These are phyloP conservation scores for Arachnopeziza araneosa DNA, from an alignment of 2,329 filamentous ascomycete species.

Conservation along the genomic window DNA sequence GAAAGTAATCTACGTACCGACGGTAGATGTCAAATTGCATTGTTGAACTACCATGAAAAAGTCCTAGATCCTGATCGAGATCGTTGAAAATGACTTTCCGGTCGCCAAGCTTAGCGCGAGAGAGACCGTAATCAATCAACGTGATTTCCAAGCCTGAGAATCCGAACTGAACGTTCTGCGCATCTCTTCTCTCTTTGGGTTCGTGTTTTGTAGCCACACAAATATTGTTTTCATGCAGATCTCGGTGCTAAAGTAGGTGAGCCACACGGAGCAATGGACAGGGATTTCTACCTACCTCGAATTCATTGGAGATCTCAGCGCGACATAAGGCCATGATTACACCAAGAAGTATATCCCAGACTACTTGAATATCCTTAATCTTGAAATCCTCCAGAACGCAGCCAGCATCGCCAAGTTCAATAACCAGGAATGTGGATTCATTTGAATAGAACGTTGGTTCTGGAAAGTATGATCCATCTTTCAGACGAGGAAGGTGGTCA, in stretches of 20 bases:
- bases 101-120: constrained; percentile 45
- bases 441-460: constrained; percentile 55
- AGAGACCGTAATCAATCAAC: constrained; percentile 60
- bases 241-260: constrained; percentile 46
- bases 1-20: constrained; percentile 45
- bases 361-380: constrained; percentile 42
- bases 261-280: background rate
- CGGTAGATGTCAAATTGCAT: constrained; percentile 57
- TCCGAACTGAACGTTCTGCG: constrained; percentile 41
- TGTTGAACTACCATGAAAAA: constrained; percentile 51
- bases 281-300: constrained; percentile 45
- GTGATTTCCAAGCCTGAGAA: constrained; percentile 58
- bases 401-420: constrained; percentile 60
- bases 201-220: constrained; percentile 38
- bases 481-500: constrained; percentile 32
- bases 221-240: constrained; percentile 61
- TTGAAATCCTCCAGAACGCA: constrained; percentile 53
- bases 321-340: constrained; percentile 54
- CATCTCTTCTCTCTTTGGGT: background rate
- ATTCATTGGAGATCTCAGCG: constrained; percentile 52
- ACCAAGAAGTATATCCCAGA: constrained; percentile 60
- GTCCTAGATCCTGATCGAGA: constrained; percentile 52
- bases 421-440: constrained; percentile 52
- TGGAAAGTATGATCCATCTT: constrained; percentile 51
- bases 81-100: constrained; percentile 46